Base-by-base conservation (phyloP, 2,329 filamentous ascomycete genomes). In the Neonectria faginata region DNA sequence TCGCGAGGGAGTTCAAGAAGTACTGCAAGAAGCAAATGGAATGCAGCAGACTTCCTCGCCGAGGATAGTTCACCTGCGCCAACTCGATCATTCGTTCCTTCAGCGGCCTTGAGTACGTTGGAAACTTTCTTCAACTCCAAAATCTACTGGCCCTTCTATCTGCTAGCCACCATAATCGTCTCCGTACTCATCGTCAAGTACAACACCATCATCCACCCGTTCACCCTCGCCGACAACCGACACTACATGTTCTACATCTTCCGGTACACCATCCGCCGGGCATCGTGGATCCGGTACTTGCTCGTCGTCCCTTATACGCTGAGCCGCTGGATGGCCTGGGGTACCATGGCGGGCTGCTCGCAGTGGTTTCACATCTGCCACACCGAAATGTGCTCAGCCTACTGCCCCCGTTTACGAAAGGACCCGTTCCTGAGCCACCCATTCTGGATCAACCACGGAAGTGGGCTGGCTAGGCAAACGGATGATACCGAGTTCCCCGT, bases 161-260 rank as follows among this genome's bases (percentile, higher is more conserved):
- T 83, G 4, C 31, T 77, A 8, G 67, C 69, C 1, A 80, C 80
- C 3, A 51, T 83, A 0, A 59, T 74, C 7, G 60, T 79, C 8
- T 83, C 84, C 0, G 50, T 81, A 2, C 70, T 76, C 12, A 77
- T 89, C 20, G 89, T 97, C 25, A 87, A 88, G 67, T 91, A 87
- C 84, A 98, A 97, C 84, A 99, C 96, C 36, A 91, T 97, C 67
- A 88, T 98, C 47, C 96, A 99, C 75, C 95, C 96, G 0, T 99
- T 98, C 77, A 97, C 94, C 0, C 86, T 98, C 1, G 96, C 96
- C 36, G 96, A 99, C 79, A 99, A 99, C 78, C 86, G 96, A 2
- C 96, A 99, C 78, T 99, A 97, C 81, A 91, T 97, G 77, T 99
- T 99, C 79, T 99, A 99, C 80, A 84, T 97, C 65, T 99, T 99